Base-by-base conservation (phyloP, 2,329 filamentous ascomycete species). In the Aureobasidium vineae region DNA sequence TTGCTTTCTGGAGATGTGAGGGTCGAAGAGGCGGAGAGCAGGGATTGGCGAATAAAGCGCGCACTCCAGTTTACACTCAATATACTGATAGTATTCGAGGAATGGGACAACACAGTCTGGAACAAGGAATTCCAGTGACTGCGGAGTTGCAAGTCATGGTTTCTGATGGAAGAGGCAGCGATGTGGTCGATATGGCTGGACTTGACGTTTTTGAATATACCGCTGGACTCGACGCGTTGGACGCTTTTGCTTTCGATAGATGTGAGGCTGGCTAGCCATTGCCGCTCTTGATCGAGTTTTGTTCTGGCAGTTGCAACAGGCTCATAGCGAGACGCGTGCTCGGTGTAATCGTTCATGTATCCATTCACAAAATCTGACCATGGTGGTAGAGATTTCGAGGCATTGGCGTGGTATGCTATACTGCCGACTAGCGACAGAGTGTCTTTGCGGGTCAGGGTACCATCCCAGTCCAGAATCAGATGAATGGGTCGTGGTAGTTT, bases 21-120 rank as follows among this genome's bases (percentile, higher is more conserved):
- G 21, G 38, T 56, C 16, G 53, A 60, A 13, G 59, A 38, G 23
- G 63, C 50, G 23, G 56, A 57, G 65, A 49, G 33, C 67, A 75
- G 41, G 1, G 70, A 68, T 11, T 57, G 49, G 50, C 71, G 68
- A 59, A 83, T 82, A 66, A 81, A 81, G 1, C 70, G 71, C 21
- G 72, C 73, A 67, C 79, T 81, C 81, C 81, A 83, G 66, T 82
- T 83, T 2, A 82, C 80, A 63, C 79, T 82, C 6, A 82, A 56
- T 21, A 83, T 76, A 31, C 71, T 70, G 41, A 79, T 60, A 13
- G 68, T 67, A 19, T 59, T 49, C n/a, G 33, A 6, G 45, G 52
- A 19, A 4, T 11, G 11, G 33, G 13, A 21, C n/a, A 66, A 68
- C 11, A 74, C 67, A 21, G 70, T 53, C 16, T 70, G n/a, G 15